Percentiles rank a stretch among this genome's conserved stretches.
phyloP scores from a whole-genome alignment of 73 alveolate genomes.

The Tetrahymena elliotti region DNA sequence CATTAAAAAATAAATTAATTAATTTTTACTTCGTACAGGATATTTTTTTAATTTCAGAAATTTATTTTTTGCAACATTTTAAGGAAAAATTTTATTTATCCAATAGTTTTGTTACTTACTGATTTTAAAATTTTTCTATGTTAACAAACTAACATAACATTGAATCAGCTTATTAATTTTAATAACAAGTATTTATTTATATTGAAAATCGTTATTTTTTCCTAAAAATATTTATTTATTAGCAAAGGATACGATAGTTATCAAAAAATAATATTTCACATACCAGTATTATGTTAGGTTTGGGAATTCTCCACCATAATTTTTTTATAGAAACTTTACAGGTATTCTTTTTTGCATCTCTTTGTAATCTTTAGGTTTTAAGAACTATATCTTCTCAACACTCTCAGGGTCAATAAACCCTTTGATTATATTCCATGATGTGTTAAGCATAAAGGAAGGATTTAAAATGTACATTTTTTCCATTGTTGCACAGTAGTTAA shows the following conservation, averaged over 20 bases:
- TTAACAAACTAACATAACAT: too few species aligned
- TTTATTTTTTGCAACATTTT: too few species aligned
- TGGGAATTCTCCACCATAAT: conserved; percentile 13
- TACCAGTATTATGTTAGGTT: conserved; percentile 19
- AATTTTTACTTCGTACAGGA: not conserved
- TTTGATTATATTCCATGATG: conserved; percentile 33
- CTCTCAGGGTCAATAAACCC: conserved; percentile 38
- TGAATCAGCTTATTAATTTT: too few species aligned
- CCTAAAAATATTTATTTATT: too few species aligned
- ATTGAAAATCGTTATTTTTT: too few species aligned
- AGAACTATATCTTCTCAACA: conserved; percentile 13
- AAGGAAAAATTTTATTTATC: too few species aligned
- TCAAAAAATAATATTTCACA: not conserved
- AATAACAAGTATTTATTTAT: too few species aligned
- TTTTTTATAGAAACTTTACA: not conserved
- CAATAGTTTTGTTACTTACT: too few species aligned
- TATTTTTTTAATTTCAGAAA: too few species aligned
- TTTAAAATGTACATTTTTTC: conserved; percentile 24
- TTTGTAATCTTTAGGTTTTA: conserved; percentile 19
- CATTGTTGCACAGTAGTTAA: conserved; percentile 28
- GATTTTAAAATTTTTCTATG: too few species aligned
- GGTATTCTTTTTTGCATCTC: conserved; percentile 31
- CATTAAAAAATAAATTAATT: too few species aligned
- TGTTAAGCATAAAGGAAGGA: conserved; percentile 25
- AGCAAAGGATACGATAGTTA: too few species aligned